These are phyloP conservation scores for Russula compacta DNA, from an alignment of 768 basidiomycete genomes.

Conservation along the genomic window DNA sequence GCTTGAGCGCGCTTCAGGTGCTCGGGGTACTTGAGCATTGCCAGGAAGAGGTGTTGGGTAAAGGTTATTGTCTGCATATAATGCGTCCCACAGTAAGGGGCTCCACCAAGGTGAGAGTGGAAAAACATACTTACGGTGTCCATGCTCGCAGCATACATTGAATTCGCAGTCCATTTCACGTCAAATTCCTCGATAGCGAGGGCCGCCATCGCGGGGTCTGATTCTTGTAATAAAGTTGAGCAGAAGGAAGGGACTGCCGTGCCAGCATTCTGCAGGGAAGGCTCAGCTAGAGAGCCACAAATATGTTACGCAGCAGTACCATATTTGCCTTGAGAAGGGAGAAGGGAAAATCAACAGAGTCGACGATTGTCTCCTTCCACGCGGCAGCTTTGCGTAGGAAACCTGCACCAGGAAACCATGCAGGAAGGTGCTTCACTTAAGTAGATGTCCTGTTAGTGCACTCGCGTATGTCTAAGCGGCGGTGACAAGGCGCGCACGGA, in stretches of 20 bases:
- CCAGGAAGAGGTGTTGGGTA: constrained; percentile 53
- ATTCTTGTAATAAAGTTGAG: constrained; percentile 47
- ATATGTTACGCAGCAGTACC: constrained; percentile 34
- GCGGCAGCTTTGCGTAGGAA: constrained; percentile 51
- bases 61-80: constrained; percentile 42
- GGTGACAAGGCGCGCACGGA: constrained; percentile 22
- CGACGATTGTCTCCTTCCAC: constrained; percentile 59
- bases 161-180: constrained; percentile 75
- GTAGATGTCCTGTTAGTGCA: background rate
- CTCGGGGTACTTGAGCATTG: constrained; percentile 55
- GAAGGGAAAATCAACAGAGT: constrained; percentile 56
- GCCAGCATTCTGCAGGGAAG: constrained; percentile 27
- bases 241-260: constrained; percentile 34
- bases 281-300: constrained; percentile 28
- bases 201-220: constrained; percentile 24
- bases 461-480: constrained; percentile 13
- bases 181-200: constrained; percentile 45
- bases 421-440: constrained; percentile 45
- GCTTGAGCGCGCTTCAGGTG: constrained; percentile 44
- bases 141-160: constrained; percentile 59
- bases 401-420: constrained; percentile 58
- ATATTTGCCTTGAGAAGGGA: constrained; percentile 47
- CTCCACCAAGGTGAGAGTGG: background rate
- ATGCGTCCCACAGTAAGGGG: background rate
- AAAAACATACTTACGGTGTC: constrained; percentile 44